Evolutionary conservation across 1,284 basidiomycete genomes (phyloP), one percentile per base, ranked within the genome.

Genomic region (Marasmius sp.): DNA sequence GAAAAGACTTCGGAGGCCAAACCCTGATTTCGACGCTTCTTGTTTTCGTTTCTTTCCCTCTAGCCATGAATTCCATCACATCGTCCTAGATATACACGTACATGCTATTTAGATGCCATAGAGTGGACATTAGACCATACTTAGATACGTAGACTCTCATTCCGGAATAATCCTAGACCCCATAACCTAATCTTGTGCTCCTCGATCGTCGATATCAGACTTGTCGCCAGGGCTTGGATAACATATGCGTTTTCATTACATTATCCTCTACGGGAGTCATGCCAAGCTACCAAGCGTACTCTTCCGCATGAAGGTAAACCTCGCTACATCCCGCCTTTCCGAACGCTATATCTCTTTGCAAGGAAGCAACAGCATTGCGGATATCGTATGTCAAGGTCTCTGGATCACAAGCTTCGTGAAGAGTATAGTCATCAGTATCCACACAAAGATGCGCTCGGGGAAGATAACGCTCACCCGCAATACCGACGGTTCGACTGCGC

Each of bases 1-100:
- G 76, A 81, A 67, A 43, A 22, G 18, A 41, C 27, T 8, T 48
- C 41, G 11, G 22, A 34, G 33, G 27, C 38, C 39, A 47, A 47
- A 14, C 16, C 45, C 2, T 47, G n/a, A 20, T 18, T 10, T 47
- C 27, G 27, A 27, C 27, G 27, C 27, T 27, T 27, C 5, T 27
- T 5, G 27, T 27, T 27, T 27, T 2, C 27, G 2, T 27, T 27
- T 27, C 27, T 5, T 27, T 27, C 27, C 27, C 27, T 27, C 27
- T 27, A 5, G 5, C 5, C 27, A 2, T 27, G 27, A 5, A 27
- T 27, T 27, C 27, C 27, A 27, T 27, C 27, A 27, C 27, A 27
- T 27, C 27, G 27, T 27, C 27, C 27, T 27, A 27, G 27, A 27
- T 2, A 27, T 27, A 27, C 27, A 27, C 27, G 27, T 27, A 27